Evolutionary conservation across 345 rosid genomes (phyloP), one percentile per base, ranked within the genome.

Genomic region (Syzygium oleosum): DNA sequence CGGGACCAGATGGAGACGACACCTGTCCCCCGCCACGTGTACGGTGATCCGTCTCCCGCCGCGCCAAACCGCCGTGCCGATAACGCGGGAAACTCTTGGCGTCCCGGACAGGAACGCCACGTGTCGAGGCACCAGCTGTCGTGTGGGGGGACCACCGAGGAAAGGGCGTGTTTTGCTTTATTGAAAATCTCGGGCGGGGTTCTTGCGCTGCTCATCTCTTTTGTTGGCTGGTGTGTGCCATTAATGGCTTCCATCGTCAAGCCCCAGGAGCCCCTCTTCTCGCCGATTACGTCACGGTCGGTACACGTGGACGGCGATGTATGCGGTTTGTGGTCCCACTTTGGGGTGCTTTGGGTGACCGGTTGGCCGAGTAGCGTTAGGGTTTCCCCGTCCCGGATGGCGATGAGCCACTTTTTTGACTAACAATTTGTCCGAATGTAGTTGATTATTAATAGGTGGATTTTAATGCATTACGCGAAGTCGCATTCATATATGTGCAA

Each of bases 11-110:
- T 4, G 46, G 85, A 19, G 85, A 34, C 23, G 59, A 12, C 93
- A 90, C 89, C 90, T 90, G 93, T 88, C 78, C 80, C 84, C 15
- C 52, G 90, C 89, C 92, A 92, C 92, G 91, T 90, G 93, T 91
- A 23, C 55, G 87, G 41, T 3, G 87, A 86, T 85, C 58, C 85
- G 89, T 92, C 73, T 49, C 65, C 80, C 80, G 19, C 46, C 46
- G 9, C 9, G 80, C 80, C 19, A 19, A 34, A 19, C 80, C 19
- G 25, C 38, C 12, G 80, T 22, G 23, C 12, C 9, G 0, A 12
- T 16, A 16, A 29, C 78, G 78, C 31, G 21, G 38, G 78, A 5
- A 68, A 11, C 46, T 41, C 17, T 68, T 34, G 80, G 34, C 46
- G 25, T 0, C 4, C 19, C 9, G 80, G 80, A 41, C 80, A 17